Conservation (phyloP, 345 rosid genomes). For the Nasturtium officinale region DNA sequence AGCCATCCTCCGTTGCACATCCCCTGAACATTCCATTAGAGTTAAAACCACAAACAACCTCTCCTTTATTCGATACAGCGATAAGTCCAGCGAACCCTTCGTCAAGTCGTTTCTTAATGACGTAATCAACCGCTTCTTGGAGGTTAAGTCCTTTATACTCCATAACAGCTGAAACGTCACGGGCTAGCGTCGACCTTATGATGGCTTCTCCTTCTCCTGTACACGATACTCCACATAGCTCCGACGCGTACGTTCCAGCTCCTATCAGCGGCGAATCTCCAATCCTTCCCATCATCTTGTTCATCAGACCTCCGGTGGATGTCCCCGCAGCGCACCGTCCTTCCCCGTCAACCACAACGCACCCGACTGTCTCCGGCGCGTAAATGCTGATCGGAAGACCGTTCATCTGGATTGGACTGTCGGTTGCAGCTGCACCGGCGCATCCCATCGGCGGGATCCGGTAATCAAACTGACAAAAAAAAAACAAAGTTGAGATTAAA, state of each 20-base stretch:
- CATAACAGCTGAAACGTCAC: slow-evolving; percentile 96
- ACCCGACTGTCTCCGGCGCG: slow-evolving; percentile 94
- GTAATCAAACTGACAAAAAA: slow-evolving; percentile 79
- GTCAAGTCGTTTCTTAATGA: slow-evolving; percentile 71
- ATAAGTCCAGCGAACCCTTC: slow-evolving; percentile 91
- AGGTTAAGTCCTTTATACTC: slow-evolving; percentile 85
- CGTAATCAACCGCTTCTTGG: slow-evolving; percentile 81
- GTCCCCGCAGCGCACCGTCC: slow-evolving; percentile 94
- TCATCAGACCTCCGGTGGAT: slow-evolving; percentile 94
- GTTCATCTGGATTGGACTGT: slow-evolving; percentile 68
- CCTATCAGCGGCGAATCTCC: slow-evolving; percentile 99
- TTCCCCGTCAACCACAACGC: slow-evolving; percentile 81
- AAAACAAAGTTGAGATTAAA: neutral
- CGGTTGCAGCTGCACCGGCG: slow-evolving; percentile 62
- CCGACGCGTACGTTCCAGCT: slow-evolving; percentile 84
- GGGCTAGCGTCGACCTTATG: slow-evolving; percentile 78
- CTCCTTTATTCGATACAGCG: slow-evolving; percentile 83
- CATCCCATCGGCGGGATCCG: slow-evolving; percentile 64
- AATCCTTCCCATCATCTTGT: slow-evolving; percentile 82
- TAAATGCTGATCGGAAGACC: slow-evolving; percentile 90
- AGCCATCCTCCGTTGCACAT: slow-evolving; percentile 87
- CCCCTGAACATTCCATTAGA: slow-evolving; percentile 89
- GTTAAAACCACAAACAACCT: slow-evolving; percentile 86
- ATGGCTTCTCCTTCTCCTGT: slow-evolving; percentile 98
- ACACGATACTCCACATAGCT: slow-evolving; percentile 82